Evolutionary conservation across 2,329 filamentous ascomycete genomes (phyloP), one percentile per base, ranked within the genome.

Genomic region (Ophiocordyceps camponoti-leonardi): DNA sequence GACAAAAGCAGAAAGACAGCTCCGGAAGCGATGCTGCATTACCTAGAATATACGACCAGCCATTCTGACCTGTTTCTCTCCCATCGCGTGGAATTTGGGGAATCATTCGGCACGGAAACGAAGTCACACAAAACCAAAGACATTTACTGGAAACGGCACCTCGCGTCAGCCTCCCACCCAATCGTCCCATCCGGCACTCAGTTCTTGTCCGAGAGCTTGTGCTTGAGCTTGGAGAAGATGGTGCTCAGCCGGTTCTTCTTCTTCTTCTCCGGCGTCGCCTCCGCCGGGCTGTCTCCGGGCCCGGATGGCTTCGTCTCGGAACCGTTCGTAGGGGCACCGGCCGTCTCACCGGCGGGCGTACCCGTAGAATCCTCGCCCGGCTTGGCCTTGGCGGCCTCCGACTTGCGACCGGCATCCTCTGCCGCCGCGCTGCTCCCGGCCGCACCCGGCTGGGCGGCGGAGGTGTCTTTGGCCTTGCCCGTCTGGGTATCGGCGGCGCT

Each of bases 241-340:
- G 70, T 64, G 61, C 78, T 82, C 48, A 80, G 54, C 45, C 79
- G 70, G 61, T 75, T 68, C 67, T 78, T 79, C 69, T 79, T 81
- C 69, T 81, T 83, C 65, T 75, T 77, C 44, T 76, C 69, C 16
- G 66, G 62, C 46, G 59, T 50, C 16, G 60, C 22, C 16, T 54
- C 52, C 12, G 48, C 47, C 19, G 56, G 43, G 51, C 55, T 56
- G 51, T 46, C 46, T 43, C 44, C n/a, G 23, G 23, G 8, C 23
- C 23, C 23, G 23, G 23, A 26, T 13, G 49, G 43, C 47, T 52
- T 47, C 22, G 52, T 35, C 45, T 53, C 52, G 11, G 56, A 37
- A 8, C 51, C 53, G 28, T 49, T 48, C 41, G 50, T 52, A 41
- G 51, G 39, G 19, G 48, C 46, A 18, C 39, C 39, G 39, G 20